Conservation (phyloP, 352 stramenopile genomes). For the Plasmopara viticola region DNA sequence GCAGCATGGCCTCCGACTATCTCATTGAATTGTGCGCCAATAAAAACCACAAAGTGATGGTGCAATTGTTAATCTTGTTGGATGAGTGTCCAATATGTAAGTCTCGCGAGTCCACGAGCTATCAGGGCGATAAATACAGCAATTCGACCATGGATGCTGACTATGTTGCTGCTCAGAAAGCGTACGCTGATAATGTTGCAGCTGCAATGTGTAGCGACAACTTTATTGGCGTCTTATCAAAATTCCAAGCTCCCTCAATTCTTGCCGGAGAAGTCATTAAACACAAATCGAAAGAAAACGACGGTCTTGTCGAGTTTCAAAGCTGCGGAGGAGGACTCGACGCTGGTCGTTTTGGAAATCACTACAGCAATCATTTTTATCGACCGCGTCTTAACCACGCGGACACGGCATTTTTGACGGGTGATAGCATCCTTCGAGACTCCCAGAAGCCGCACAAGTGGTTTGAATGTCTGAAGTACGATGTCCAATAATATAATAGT, state of each 20-base stretch:
- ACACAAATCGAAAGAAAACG: conserved; percentile 24
- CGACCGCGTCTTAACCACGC: conserved; percentile 27
- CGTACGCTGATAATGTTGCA: conserved; percentile 21
- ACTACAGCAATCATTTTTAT: conserved; percentile 23
- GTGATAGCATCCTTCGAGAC: conserved; percentile 22
- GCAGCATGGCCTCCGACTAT: conserved; percentile 18
- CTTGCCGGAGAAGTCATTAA: conserved; percentile 13
- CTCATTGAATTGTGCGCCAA: conserved; percentile 7
- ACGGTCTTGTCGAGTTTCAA: conserved; percentile 27
- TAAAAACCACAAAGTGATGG: background rate
- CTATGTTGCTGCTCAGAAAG: conserved; percentile 10
- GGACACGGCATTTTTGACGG: conserved; percentile 30
- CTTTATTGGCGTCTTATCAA: conserved; percentile 28
- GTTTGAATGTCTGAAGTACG: conserved; percentile 24
- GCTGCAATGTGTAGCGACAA: conserved; percentile 26
- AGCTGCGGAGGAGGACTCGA: conserved; percentile 26
- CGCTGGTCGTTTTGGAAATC: conserved; percentile 14
- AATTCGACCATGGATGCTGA: background rate
- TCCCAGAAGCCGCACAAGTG: conserved; percentile 29
- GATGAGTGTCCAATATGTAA: conserved; percentile 6
- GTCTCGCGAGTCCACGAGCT: conserved; percentile 4
- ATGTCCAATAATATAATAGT: background rate
- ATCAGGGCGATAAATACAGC: conserved; percentile 11
- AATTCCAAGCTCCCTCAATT: conserved; percentile 7
- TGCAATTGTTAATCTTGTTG: background rate